These are phyloP conservation scores for Mucuna pruriens DNA, from an alignment of 306 rosid species.

Conservation along the genomic window DNA sequence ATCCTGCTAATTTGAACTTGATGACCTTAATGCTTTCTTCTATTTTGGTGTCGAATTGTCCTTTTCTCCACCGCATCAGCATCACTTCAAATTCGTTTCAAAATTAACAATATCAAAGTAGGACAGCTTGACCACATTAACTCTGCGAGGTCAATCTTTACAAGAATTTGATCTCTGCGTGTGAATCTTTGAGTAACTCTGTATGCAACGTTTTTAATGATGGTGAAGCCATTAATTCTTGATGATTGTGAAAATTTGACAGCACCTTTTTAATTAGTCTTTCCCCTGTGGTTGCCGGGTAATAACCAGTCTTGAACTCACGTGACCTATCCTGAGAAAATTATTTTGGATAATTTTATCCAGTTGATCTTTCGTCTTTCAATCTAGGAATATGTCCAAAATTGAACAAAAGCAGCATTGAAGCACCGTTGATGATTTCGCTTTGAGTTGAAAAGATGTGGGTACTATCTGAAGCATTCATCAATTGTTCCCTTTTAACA, in stretches of 20 bases:
- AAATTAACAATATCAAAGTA: conserved; percentile 82
- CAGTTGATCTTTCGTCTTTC: conserved; percentile 82
- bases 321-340: conserved; percentile 71
- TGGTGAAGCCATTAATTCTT: conserved; percentile 73
- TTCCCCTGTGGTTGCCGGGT: conserved; percentile 87
- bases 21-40: conserved; percentile 63
- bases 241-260: conserved; percentile 80
- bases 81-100: conserved; percentile 78
- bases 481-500: conserved; percentile 73
- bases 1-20: conserved; percentile 70
- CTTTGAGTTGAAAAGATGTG: conserved; percentile 94
- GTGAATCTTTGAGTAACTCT: conserved; percentile 76
- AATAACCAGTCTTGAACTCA: conserved; percentile 67
- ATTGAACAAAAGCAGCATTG: conserved; percentile 63
- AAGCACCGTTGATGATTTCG: conserved; percentile 71
- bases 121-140: conserved; percentile 70
- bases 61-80: conserved; percentile 67
- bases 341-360: conserved; percentile 73
- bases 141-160: conserved; percentile 74
- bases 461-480: conserved; percentile 78
- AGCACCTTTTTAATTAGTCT: conserved; percentile 72
- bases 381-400: conserved; percentile 93
- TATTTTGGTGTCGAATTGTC: conserved; percentile 79
- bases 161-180: conserved; percentile 91
- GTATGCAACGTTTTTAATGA: conserved; percentile 80